Base-by-base conservation (phyloP, 83 land plant species). In the Picea mariana region DNA sequence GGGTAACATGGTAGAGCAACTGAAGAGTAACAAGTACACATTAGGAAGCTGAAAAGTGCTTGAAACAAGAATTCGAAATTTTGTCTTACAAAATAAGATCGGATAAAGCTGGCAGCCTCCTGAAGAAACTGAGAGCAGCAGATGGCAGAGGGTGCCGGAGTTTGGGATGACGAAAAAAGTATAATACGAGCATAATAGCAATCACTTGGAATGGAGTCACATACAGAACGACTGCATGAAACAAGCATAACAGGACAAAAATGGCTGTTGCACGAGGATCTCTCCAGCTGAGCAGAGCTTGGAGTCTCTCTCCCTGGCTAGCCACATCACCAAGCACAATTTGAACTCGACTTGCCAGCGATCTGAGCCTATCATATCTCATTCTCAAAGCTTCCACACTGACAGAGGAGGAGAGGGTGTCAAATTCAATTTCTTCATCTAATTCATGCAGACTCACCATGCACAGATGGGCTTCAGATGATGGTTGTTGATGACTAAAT, bases 71-170 rank as follows among this genome's bases (percentile, higher is more conserved):
- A 34, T 34, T 34, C 34, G 2, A 34, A 1, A 34, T 34, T 34
- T 34, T 34, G 34, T 60, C 26, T 72, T 88, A 92, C 82, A 92
- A 67, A 62, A 93, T 83, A 63, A 92, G 78, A 65, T 93, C 96
- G 2, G 96, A 86, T 49, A 93, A 65, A 62, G 94, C 83, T 1
- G 95, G 95, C 52, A 93, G 83, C 79, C 95, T 78, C 67, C 95
- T 76, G 83, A 93, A 93, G 79, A 93, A 93, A 73, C 83, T 93
- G 26, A 93, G 62, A 63, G 86, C 82, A 3, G 89, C 87, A 49
- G 96, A 87, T 6, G 96, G 96, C 92, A 93, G 86, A 3, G 96
- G 90, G 63, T 93, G 92, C 75, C 96, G 68, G 82, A 93, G 91
- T 91, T 90, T 89, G 11, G 96, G 96, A 79, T 93, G 96, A 12